Percentiles rank a stretch among this genome's conserved stretches.
These are phyloP conservation scores for Clathrus columnatus DNA, from an alignment of 768 basidiomycete genomes.

Conservation along the genomic window DNA sequence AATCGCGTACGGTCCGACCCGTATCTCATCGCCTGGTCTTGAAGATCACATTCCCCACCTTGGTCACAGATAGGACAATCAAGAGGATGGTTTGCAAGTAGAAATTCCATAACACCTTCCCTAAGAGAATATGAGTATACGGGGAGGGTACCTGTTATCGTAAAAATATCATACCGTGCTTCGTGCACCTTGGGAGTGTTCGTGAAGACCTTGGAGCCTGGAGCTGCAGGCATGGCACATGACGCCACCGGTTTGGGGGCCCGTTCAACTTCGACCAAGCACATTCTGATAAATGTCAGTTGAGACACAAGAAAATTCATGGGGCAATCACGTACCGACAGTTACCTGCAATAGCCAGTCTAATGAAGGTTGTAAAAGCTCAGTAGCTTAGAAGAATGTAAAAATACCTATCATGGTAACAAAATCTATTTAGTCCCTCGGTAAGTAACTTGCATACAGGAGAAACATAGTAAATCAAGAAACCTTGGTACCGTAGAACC, in stretches of 20 bases:
- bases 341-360: constrained; percentile 94
- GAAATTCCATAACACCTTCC: constrained; percentile 98
- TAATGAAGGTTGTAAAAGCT: constrained; percentile 26
- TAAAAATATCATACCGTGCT: constrained; percentile 46
- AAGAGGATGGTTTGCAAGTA: constrained; percentile 93
- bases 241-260: constrained; percentile 94
- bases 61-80: constrained; percentile 99
- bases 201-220: constrained; percentile 84
- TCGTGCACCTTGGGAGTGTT: constrained; percentile 87
- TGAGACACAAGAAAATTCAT: constrained; percentile 1
- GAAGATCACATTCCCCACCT: constrained; percentile 96
- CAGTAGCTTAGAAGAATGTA: neutral
- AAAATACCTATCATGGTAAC: constrained; percentile 73
- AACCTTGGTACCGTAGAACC: constrained; percentile 76
- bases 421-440: constrained; percentile 43
- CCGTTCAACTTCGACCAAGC: constrained; percentile 93
- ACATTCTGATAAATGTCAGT: constrained; percentile 61
- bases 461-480: constrained; percentile 14
- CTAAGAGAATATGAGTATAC: constrained; percentile 30
- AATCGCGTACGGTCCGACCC: constrained; percentile 95
- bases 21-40: constrained; percentile 99
- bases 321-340: constrained; percentile 63
- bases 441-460: neutral
- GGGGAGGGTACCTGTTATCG: neutral
- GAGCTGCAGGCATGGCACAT: constrained; percentile 98